Evolutionary conservation across 148 eudicot genomes (phyloP), one percentile per base, ranked within the genome.

Genomic region (Polygonum maritimum): DNA sequence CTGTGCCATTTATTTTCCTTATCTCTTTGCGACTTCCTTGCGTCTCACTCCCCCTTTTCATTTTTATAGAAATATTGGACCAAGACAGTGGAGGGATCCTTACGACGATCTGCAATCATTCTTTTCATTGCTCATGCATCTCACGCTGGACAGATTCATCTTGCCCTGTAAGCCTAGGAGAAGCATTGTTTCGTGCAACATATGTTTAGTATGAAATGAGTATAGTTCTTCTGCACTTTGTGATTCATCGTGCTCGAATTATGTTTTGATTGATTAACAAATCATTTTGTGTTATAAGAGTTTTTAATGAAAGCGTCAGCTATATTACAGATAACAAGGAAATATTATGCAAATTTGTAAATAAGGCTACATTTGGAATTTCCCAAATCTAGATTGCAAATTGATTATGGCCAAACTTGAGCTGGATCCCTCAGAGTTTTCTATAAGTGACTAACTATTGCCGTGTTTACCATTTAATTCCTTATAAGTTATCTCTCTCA

Each of bases 61-160:
- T 77, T 73, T 67, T 79, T 84, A 83, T 88, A 95, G 98, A 95
- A 83, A 89, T 91, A 80, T 78, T 95, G 82, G 98, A 95, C 86
- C 98, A 92, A 80, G 98, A 94, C 74, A 85, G 83, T 2, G 77
- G 88, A 79, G 98, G 98, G 45, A 89, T 89, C 75, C 93, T 95
- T 31, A 95, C 88, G 75, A 95, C 98, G 19, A 90, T 92, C 76
- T 95, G 98, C 86, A 95, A 95, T 83, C 98, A 95, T 82, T 90
- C 98, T 71, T 95, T 95, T 77, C 98, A 95, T 76, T 95, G 94
- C 80, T 90, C 98, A 14, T 95, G 98, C 79, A 95, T 95, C 76
- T 95, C 98, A 74, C 90, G 86, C 65, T 95, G 98, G 98, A 88
- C 94, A 69, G 98, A 95, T 87, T 95, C 98, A 78, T 95, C 98